phyloP scores from a whole-genome alignment of 2,329 filamentous ascomycete genomes.

The Laburnicola sp. region DNA sequence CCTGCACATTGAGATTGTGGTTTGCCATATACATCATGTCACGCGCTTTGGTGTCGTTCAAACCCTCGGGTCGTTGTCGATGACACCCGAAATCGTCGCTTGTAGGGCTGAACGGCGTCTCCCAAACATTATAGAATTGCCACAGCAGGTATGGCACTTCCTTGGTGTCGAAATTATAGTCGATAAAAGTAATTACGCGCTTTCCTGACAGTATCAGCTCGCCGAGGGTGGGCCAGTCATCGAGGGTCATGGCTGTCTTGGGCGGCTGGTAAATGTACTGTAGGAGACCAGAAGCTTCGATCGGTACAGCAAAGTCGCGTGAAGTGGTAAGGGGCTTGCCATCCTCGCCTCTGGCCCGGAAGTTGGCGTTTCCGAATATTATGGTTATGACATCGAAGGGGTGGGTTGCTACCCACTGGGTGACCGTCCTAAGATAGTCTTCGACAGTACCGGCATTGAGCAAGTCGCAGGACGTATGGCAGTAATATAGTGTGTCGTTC shows the following conservation, averaged over 20 bases:
- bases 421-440: constrained; percentile 70
- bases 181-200: constrained; percentile 46
- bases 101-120: constrained; percentile 82
- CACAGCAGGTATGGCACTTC: constrained; percentile 83
- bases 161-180: constrained; percentile 68
- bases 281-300: constrained; percentile 72
- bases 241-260: constrained; percentile 71
- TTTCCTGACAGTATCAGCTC: constrained; percentile 53
- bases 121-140: constrained; percentile 88
- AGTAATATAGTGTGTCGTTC: constrained; percentile 72
- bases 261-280: constrained; percentile 76
- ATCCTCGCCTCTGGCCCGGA: constrained; percentile 27
- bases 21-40: constrained; percentile 81
- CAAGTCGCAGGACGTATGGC: constrained; percentile 83
- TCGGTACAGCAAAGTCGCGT: constrained; percentile 65
- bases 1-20: constrained; percentile 84
- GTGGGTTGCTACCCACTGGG: constrained; percentile 72
- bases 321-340: constrained; percentile 61
- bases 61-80: constrained; percentile 72
- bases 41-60: constrained; percentile 56
- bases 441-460: constrained; percentile 81
- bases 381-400: constrained; percentile 91
- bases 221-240: constrained; percentile 84
- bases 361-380: constrained; percentile 76
- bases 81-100: constrained; percentile 74